Evolutionary conservation across 2,329 filamentous ascomycete genomes (phyloP).

Genomic region (Camptophora hylomeconis): DNA sequence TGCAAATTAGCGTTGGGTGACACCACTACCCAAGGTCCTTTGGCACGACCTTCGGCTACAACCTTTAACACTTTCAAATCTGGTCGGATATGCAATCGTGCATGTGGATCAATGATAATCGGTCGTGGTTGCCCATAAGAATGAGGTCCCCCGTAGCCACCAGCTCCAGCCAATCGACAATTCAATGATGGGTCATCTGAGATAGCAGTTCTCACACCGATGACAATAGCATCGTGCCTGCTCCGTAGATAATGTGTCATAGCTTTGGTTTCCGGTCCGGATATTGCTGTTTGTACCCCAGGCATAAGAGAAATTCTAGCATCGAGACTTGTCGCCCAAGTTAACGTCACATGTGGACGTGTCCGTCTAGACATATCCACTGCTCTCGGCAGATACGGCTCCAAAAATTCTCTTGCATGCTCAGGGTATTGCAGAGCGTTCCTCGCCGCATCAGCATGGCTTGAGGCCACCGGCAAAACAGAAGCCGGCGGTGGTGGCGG

Average conservation of each 20-base stretch:
- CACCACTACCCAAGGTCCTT: slow-evolving; percentile 61
- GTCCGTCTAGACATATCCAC: slow-evolving; percentile 19
- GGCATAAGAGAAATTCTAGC: slow-evolving; percentile 62
- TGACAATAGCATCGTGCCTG: slow-evolving; percentile 68
- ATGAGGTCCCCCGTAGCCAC: slow-evolving; percentile 41
- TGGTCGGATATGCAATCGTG: slow-evolving; percentile 53
- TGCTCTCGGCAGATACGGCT: slow-evolving; percentile 37
- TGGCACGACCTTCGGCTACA: slow-evolving; percentile 51
- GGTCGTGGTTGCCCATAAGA: slow-evolving; percentile 59
- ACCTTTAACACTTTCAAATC: slow-evolving; percentile 54
- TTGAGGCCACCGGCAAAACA: slow-evolving; percentile 8
- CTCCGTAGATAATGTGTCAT: slow-evolving; percentile 89
- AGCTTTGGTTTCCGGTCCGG: slow-evolving; percentile 68
- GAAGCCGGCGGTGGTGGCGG: slow-evolving; percentile 1
- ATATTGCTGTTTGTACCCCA: slow-evolving; percentile 69
- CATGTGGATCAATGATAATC: slow-evolving; percentile 65
- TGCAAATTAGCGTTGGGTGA: slow-evolving; percentile 34
- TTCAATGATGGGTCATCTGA: slow-evolving; percentile 80
- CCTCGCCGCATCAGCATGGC: too few species aligned
- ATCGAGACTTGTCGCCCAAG: slow-evolving; percentile 85
- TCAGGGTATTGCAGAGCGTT: slow-evolving; percentile 34
- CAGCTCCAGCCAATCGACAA: slow-evolving; percentile 54
- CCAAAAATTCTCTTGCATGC: slow-evolving; percentile 33
- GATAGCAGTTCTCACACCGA: slow-evolving; percentile 72
- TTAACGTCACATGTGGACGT: slow-evolving; percentile 58